These are phyloP conservation scores for Xylaria intraflava DNA, from an alignment of 495 filamentous ascomycete genomes.

Conservation along the genomic window DNA sequence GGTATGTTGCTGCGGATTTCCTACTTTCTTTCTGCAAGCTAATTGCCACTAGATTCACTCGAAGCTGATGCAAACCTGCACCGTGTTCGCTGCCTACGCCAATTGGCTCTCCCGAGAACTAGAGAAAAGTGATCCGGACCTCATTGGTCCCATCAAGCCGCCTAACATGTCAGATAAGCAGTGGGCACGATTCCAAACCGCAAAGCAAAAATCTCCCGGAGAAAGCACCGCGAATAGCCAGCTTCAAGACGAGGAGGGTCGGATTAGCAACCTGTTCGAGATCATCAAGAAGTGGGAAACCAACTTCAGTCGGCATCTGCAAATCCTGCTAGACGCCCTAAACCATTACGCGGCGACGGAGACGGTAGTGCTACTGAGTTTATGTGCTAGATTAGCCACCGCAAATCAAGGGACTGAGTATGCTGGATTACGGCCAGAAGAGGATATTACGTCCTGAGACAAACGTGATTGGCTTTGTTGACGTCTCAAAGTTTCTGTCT, in stretches of 20 bases:
- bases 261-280: conserved; percentile 74
- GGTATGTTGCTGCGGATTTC: conserved; percentile 44
- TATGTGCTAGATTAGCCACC: conserved; percentile 71
- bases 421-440: conserved; percentile 41
- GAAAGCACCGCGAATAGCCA: conserved; percentile 15
- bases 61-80: conserved; percentile 88
- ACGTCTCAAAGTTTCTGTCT: not conserved
- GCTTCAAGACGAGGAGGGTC: conserved; percentile 49
- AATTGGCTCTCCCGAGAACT: conserved; percentile 71
- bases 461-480: not conserved
- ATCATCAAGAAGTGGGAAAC: conserved; percentile 81
- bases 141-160: conserved; percentile 48
- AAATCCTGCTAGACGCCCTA: conserved; percentile 84
- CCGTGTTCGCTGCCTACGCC: conserved; percentile 84
- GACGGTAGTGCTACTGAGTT: conserved; percentile 83
- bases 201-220: conserved; percentile 28
- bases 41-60: conserved; percentile 69
- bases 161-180: conserved; percentile 48
- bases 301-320: conserved; percentile 84
- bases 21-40: conserved; percentile 5
- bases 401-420: conserved; percentile 62
- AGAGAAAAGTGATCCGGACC: conserved; percentile 66
- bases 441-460: conserved; percentile 32
- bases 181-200: conserved; percentile 42
- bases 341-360: conserved; percentile 97